Evolutionary conservation across 2,329 filamentous ascomycete species (phyloP).

Genomic region (Zymoseptoria tritici): DNA sequence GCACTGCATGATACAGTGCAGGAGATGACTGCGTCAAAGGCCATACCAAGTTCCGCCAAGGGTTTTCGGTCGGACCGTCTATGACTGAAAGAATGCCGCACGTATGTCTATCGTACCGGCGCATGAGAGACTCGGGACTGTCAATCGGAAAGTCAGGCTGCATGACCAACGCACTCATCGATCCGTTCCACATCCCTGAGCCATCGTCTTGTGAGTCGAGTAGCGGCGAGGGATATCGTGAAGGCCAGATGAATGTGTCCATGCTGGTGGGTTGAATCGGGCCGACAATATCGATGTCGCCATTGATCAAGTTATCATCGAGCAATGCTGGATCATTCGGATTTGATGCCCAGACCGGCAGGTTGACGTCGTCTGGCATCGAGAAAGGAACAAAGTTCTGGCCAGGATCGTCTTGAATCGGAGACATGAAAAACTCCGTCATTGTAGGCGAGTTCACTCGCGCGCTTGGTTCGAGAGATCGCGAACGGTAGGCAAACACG

Average conservation of each 20-base stretch:
- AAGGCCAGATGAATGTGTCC: slow-evolving; percentile 11
- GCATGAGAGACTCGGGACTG: slow-evolving; percentile 53
- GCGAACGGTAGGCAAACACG: slow-evolving; percentile 13
- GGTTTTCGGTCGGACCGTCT: slow-evolving; percentile 61
- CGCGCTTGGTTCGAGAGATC: slow-evolving; percentile 11
- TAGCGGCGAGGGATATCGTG: slow-evolving; percentile 10
- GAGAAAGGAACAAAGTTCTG: slow-evolving; percentile 23
- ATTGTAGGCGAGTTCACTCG: slow-evolving; percentile 22
- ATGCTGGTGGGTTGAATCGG: slow-evolving; percentile 10
- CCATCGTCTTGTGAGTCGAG: slow-evolving; percentile 1
- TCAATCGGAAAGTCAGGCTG: slow-evolving; percentile 26
- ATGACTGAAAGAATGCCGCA: slow-evolving; percentile 66
- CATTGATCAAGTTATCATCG: slow-evolving; percentile 9
- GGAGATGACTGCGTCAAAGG: slow-evolving; percentile 57
- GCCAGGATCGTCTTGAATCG: slow-evolving; percentile 6
- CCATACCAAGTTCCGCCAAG: slow-evolving; percentile 65
- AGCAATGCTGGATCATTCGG: slow-evolving; percentile 16
- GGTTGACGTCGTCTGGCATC: slow-evolving; percentile 21
- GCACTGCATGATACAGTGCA: slow-evolving; percentile 60
- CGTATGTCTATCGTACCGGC: slow-evolving; percentile 58
- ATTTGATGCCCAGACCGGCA: slow-evolving; percentile 15
- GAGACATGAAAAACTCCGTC: slow-evolving; percentile 23
- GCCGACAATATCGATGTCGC: slow-evolving; percentile 13
- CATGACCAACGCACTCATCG: slow-evolving; percentile 2
- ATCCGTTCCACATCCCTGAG: slow-evolving; percentile 1